phyloP scores from a whole-genome alignment of 2,329 filamentous ascomycete genomes.

The Calonectria naviculata region DNA sequence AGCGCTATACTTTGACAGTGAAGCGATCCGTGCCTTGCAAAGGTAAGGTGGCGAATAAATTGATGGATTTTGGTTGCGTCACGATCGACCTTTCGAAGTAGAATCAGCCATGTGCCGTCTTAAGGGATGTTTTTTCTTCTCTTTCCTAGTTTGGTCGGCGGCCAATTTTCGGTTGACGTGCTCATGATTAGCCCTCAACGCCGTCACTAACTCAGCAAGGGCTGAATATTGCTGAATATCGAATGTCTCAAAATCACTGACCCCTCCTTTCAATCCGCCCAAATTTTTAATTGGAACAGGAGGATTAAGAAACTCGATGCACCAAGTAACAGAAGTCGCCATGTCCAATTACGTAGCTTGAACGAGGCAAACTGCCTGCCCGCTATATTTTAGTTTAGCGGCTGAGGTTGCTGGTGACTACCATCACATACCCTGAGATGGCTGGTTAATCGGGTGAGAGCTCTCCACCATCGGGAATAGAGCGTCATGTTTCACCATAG shows the following conservation, averaged over 20 bases:
- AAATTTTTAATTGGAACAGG: too few species aligned
- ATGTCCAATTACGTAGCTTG: slow-evolving; percentile 12
- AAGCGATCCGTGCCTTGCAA: background rate
- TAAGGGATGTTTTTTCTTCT: background rate
- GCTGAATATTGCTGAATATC: background rate
- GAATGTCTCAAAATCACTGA: background rate
- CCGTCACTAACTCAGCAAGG: background rate
- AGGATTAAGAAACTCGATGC: background rate
- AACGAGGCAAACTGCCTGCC: slow-evolving; percentile 7
- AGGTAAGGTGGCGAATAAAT: slow-evolving; percentile 3
- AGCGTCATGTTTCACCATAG: slow-evolving; percentile 30
- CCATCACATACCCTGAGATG: slow-evolving; percentile 30
- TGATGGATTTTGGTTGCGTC: background rate
- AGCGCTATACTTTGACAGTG: background rate
- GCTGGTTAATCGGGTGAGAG: slow-evolving; percentile 23
- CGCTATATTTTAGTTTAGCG: background rate
- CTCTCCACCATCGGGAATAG: background rate
- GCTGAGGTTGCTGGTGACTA: slow-evolving; percentile 17
- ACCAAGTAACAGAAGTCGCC: background rate
- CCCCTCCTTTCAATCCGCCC: background rate
- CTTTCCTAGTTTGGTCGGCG: background rate
- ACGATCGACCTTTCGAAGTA: background rate
- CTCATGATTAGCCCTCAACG: background rate
- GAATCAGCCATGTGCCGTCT: too few species aligned
- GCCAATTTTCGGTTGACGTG: background rate